Evolutionary conservation across 73 alveolate species (phyloP), one percentile per base, ranked within the genome.

Genomic region (Durusdinium trenchii): DNA sequence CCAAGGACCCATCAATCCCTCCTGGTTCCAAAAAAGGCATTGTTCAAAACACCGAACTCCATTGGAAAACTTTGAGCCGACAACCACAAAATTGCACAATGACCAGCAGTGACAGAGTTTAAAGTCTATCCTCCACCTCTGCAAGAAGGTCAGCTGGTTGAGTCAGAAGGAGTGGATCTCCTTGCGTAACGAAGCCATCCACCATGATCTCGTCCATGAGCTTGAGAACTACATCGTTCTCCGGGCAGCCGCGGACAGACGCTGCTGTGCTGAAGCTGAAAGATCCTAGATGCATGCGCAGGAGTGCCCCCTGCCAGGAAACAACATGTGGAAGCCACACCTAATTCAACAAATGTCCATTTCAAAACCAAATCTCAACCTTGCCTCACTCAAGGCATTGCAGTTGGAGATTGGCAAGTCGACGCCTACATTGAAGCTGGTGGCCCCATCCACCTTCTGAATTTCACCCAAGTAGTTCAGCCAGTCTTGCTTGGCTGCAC

Each of bases 121-220:
- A 60, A 60, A 60, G n/a, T 32, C 84, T 1, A 48, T 46, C 90
- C 90, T 79, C 90, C 0, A 47, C 90, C 46, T 79, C 90, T 3
- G 90, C 90, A 32, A 79, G 45, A 32, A 79, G 46, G 32, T 79
- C 90, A 47, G 90, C 90, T 28, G 90, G 69, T 26, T 79, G 90
- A 4, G 90, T 84, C 57, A 84, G 38, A 6, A 84, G 54, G 28
- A 84, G 1, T 2, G 94, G 79, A 4, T 84, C 94, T 3, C 94
- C 94, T 54, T 50, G 54, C 3, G 94, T 51, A 0, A 84, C 40
- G 57, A 84, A 84, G 1, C 94, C 94, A 84, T 84, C 94, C 38
- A 2, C 26, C 79, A 84, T 28, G 42, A 84, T 84, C 76, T 84
- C 94, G 6, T 84, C 94, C 94, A 84, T 0, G 12, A 84, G 78